Base-by-base conservation (phyloP, 192 early-diverging fungal species). In the Spizellomyces punctatus region DNA sequence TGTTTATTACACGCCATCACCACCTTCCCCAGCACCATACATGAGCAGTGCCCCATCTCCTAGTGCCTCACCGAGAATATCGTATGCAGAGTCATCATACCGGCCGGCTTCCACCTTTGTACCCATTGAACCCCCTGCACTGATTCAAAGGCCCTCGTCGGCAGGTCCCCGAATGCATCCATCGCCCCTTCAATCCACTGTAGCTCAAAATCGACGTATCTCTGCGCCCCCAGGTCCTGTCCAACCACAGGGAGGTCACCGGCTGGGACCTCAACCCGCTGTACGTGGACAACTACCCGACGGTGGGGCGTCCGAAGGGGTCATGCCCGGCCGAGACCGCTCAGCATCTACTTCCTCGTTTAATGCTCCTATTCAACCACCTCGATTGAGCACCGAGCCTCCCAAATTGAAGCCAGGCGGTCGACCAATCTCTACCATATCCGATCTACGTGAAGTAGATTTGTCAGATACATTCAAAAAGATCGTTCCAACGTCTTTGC, bases 401-500 rank as follows among this genome's bases (percentile, higher is more conserved):
- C 17, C 50, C 1, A 12, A 12, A 54, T 54, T 54, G 12, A 19
- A n/a, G 50, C 50, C 50, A 12, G 50, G 50, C 50, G 50, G 14
- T 54, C 14, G 12, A 4, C 17, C 50, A 36, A 36, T 36, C 27
- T 36, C 27, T 36, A 36, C 27, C 1, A 12, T 54, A n/a, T 54
- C 12, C 50, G 50, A 54, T 4, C 17, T 54, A 0, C 50, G 50
- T n/a, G 50, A 54, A 19, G 10, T 41, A 22, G 67, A 69, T 22
- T 45, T 65, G 14, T 73, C 71, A 10, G 71, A 73, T 8, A 54
- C 63, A 8, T 65, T 73, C 46, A 8, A 45, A 16, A 66, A 66
- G n/a, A 64, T 73, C 10, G 22, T 73, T 16, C 56, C 71, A 6
- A 10, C 9, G n/a, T 10, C 65, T 7, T 10, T 46, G 14, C 58